A percentile compares a stretch with the other conserved stretches of the same genome.
These are phyloP conservation scores for Phytophthora vignae DNA, from an alignment of 352 stramenopile genomes.

Conservation along the genomic window DNA sequence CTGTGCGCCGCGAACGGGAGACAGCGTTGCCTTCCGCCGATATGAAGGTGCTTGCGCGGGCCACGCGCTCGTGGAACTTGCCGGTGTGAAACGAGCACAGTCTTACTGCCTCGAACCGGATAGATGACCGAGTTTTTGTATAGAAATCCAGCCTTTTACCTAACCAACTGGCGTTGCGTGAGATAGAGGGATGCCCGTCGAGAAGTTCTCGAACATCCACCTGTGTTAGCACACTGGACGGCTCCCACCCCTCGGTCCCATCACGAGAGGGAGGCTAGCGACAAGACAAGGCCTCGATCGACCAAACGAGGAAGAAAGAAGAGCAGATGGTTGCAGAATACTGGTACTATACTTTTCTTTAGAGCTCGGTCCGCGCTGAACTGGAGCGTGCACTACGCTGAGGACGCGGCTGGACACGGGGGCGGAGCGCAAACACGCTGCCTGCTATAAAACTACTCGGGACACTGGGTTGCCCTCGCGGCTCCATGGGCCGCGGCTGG, in stretches of 20 bases:
- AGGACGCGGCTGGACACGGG: conserved; percentile 22
- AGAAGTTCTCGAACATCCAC: conserved; percentile 29
- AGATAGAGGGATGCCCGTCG: conserved; percentile 13
- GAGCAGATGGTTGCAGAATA: conserved; percentile 37
- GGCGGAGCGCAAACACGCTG: conserved; percentile 4
- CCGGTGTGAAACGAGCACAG: conserved; percentile 24
- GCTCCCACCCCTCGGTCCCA: conserved; percentile 16
- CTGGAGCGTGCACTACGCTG: conserved; percentile 45
- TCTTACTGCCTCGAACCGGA: conserved; percentile 8
- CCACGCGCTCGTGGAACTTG: conserved; percentile 49
- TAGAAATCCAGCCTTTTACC: neutral
- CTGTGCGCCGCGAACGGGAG: conserved; percentile 22
- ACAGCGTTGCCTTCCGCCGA: conserved; percentile 11
- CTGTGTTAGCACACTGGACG: conserved; percentile 36
- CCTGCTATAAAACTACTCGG: conserved; percentile 40
- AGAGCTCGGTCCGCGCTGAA: conserved; percentile 29
- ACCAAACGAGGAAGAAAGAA: conserved; percentile 1
- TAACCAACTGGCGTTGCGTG: conserved; percentile 1
- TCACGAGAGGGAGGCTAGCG: neutral
- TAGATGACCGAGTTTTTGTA: conserved; percentile 9
- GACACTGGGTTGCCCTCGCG: neutral
- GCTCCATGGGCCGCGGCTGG: conserved; percentile 4
- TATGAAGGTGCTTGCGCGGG: conserved; percentile 26
- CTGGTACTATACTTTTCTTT: conserved; percentile 39
- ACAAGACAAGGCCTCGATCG: conserved; percentile 3